phyloP scores from a whole-genome alignment of 306 rosid genomes.

The Cicer arietinum region DNA sequence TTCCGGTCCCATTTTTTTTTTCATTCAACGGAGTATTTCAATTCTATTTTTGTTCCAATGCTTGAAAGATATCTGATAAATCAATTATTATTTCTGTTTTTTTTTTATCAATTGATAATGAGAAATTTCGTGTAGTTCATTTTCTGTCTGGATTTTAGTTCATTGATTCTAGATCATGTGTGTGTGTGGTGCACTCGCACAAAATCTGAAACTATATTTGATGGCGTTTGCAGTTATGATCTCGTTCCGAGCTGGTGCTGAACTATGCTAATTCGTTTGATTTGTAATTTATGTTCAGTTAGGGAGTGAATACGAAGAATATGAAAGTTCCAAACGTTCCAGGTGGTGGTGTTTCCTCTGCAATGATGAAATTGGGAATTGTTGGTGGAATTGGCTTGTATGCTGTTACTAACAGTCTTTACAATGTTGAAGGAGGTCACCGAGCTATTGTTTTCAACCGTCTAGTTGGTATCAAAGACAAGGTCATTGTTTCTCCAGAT shows the following conservation, averaged over 20 bases:
- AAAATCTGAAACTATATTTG: neutral
- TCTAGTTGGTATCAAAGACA: conserved; percentile 71
- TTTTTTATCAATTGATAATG: neutral
- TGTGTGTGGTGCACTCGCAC: too few relatives aligned
- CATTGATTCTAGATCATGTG: neutral
- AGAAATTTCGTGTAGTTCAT: neutral
- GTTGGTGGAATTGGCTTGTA: conserved; percentile 69
- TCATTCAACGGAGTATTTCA: neutral
- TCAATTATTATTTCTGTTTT: neutral
- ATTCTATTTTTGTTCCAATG: conserved; percentile 5
- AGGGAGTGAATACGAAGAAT: conserved; percentile 47
- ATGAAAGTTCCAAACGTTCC: conserved; percentile 47
- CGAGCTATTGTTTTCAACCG: conserved; percentile 89
- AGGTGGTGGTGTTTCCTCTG: conserved; percentile 64
- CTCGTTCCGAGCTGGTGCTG: neutral
- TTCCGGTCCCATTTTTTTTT: neutral
- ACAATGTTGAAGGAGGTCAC: conserved; percentile 92
- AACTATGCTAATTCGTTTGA: conserved; percentile 5
- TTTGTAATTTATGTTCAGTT: neutral
- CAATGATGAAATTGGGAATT: conserved; percentile 61
- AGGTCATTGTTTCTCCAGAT: conserved; percentile 54
- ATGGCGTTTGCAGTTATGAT: conserved; percentile 14
- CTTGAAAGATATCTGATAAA: neutral
- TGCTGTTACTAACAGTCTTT: conserved; percentile 72
- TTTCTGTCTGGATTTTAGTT: neutral